Evolutionary conservation across 805 yeast genomes (phyloP), one percentile per base, ranked within the genome.

Genomic region (Starmerella bombi): DNA sequence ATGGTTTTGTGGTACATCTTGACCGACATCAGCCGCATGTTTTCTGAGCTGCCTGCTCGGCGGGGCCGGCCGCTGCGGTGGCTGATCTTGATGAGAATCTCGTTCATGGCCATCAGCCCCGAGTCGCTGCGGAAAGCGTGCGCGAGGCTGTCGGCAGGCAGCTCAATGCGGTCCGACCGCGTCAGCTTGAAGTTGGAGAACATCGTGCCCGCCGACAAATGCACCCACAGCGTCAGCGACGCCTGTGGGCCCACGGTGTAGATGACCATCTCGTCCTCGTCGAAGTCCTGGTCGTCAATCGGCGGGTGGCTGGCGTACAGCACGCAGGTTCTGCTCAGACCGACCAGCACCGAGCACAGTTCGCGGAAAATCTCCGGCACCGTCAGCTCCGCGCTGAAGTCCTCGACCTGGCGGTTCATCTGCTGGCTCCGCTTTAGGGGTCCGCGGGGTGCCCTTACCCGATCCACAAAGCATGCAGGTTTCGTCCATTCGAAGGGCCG

Each of bases 1-100:
- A 77, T 75, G 6, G 80, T 69, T 52, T 79, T 84, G 45, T 70
- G 69, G 15, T 81, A 27, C 48, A 46, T 41, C 17, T 34, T 35
- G 25, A 46, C 29, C 28, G 45, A 41, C 14, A 46, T 18, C 2
- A 43, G 38, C 21, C 50, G 38, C 25, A 59, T 35, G 70, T 14
- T 50, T 25, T 67, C 62, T 29, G 60, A 36, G 43, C 48, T 42
- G 33, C 41, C 43, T 38, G 46, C 40, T 44, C n/a, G 43, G 28
- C 17, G 7, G 14, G 31, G 8, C 7, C 17, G n/a, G 17, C 17
- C 17, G n/a, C 31, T 15, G 7, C 35, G n/a, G 5, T 25, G 35
- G 6, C 18, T 8, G 36, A 51, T 35, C 20, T 51, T 45, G 45
- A 55, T 33, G n/a, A 36, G 38, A 20, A 56, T 51, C 15, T 50